Base-by-base conservation (phyloP, 192 early-diverging fungal genomes). In the Geosiphon pyriformis region DNA sequence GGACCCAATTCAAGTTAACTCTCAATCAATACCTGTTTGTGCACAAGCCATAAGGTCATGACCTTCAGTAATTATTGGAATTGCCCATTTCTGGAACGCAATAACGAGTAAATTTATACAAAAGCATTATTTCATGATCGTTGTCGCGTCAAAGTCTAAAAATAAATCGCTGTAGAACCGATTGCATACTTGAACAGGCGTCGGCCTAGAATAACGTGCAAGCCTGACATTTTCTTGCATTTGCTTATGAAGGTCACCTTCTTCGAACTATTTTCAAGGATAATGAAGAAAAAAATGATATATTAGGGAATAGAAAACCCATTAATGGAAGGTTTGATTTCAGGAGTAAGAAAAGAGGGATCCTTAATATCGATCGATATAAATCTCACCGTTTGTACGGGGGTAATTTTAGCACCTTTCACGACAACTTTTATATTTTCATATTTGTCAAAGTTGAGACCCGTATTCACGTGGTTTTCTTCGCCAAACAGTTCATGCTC, bases 41-140 rank as follows among this genome's bases (percentile, higher is more conserved):
- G 91, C 91, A 70, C 91, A 93, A 3, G 91, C 91, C 90, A 93
- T 92, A 61, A 93, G 55, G 64, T 93, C 91, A 63, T 85, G 76
- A 33, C 82, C 82, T n/a, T 57, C 70, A 31, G 77, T 66, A 18
- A 92, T 66, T 33, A 85, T 81, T 3, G 83, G 85, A 57, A 83
- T 76, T 6, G 87, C 82, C 48, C 81, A 76, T 61, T 82, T 80
- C 77, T 86, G 62, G 35, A 37, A 23, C 17, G 4, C 69, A 23
- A 42, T 33, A 35, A 47, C 35, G 48, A 23, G 3, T 33, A 50
- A 17, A 34, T 20, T 29, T 49, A 22, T n/a, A n/a, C n/a, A n/a
- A n/a, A n/a, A n/a, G n/a, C n/a, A n/a, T n/a, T n/a, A n/a, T n/a
- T n/a, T n/a, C n/a, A n/a, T n/a, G n/a, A n/a, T n/a, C n/a, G n/a